phyloP scores from a whole-genome alignment of 1,284 basidiomycete species.

The Microbotryum violaceum region DNA sequence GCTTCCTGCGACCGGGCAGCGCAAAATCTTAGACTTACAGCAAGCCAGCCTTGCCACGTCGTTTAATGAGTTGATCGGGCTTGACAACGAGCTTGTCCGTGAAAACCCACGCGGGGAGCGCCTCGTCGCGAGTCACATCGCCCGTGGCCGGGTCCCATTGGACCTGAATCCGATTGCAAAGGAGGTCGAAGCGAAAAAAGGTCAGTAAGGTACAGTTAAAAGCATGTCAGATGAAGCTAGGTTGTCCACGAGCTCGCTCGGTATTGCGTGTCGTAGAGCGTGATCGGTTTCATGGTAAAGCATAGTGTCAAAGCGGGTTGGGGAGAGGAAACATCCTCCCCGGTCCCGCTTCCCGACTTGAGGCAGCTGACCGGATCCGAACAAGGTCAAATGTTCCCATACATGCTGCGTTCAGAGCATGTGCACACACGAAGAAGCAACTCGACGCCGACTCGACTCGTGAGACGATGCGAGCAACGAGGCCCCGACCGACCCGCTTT shows the following conservation, averaged over 20 bases:
- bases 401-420: too few species aligned
- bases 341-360: background rate
- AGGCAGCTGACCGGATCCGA: too few species aligned
- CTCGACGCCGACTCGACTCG: too few species aligned
- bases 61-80: conserved; percentile 94
- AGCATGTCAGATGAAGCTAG: too few species aligned
- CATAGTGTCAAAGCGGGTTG: background rate
- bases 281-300: background rate
- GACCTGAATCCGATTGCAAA: conserved; percentile 41
- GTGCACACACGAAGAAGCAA: background rate
- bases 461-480: background rate
- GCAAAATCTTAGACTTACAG: conserved; percentile 44
- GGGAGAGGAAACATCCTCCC: background rate
- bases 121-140: conserved; percentile 66
- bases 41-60: conserved; percentile 94
- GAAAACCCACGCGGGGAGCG: conserved; percentile 78
- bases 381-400: too few species aligned
- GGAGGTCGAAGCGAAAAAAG: background rate
- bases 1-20: background rate
- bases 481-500: background rate
- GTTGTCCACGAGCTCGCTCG: too few species aligned
- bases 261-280: too few species aligned
- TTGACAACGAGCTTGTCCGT: conserved; percentile 44
- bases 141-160: conserved; percentile 78
- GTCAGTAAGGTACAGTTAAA: background rate